Evolutionary conservation across 2,329 filamentous ascomycete species (phyloP), one percentile per base, ranked within the genome.

Genomic region (Mollisia scopiformis): DNA sequence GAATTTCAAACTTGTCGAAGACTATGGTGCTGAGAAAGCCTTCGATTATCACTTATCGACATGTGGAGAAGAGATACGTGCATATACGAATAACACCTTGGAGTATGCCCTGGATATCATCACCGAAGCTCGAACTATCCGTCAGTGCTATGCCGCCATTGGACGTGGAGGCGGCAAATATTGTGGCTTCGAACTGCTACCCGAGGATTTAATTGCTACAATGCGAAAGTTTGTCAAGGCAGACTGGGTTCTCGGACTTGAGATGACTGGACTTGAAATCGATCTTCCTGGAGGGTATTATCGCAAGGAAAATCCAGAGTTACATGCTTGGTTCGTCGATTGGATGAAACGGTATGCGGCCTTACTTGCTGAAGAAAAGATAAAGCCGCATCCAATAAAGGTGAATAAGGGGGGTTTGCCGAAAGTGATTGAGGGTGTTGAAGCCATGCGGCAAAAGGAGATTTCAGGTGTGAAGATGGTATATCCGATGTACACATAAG

Each of bases 11-110:
- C 70, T 80, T 0, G 76, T 77, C 21, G 69, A 72, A 53, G 59
- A 55, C 0, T 75, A 68, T 51, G 80, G 80, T 2, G 79, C 80
- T 0, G 75, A 74, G 11, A 62, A 68, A 2, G 73, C 69, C 2
- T 80, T 80, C 59, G 77, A 82, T 67, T 80, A 78, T 62, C 79
- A 74, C 16, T 74, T 76, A 27, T 71, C 76, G 0, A 72, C 75
- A 30, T 74, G 73, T 13, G 77, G 74, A 1, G 71, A 72, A 28
- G 75, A 81, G 58, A 83, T 84, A 68, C 74, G 75, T 16, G 70
- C 73, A 35, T 71, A 74, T 43, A 81, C 80, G 1, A 71, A 75
- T 8, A 75, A 80, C 68, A 71, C 71, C 21, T 73, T 84, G 2
- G 70, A 71, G n/a, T 71, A 79, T 30, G 80, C 72, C 6, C 77